A percentile compares a stretch with the other conserved stretches of the same genome.
Evolutionary conservation across 192 early-diverging fungal genomes (phyloP).

Genomic region (Chytriomyces confervae): DNA sequence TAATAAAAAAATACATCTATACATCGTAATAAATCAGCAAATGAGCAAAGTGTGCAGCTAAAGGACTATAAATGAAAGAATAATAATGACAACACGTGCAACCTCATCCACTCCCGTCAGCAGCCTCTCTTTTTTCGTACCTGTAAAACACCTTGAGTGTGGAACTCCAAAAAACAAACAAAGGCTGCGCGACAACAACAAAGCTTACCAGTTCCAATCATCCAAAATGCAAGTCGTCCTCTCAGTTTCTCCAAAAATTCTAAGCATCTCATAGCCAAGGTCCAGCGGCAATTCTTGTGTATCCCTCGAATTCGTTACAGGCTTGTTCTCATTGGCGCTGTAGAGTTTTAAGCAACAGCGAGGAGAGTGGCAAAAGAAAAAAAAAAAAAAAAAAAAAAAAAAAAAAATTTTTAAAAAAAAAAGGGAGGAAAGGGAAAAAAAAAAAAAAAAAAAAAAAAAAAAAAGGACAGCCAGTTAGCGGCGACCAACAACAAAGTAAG

Average conservation of each 20-base stretch:
- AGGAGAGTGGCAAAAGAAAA: not conserved
- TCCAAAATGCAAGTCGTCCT: constrained; percentile 28
- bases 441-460: constrained; percentile 9
- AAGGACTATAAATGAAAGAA: not conserved
- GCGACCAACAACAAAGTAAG: not conserved
- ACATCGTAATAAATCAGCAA: not conserved
- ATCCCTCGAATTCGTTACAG: constrained; percentile 66
- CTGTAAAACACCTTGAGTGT: not conserved
- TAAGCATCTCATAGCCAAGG: constrained; percentile 56
- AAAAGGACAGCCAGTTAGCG: not conserved
- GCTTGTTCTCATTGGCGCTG: constrained; percentile 61
- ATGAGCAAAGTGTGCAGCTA: not conserved
- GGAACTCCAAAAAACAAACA: not conserved
- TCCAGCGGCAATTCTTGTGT: constrained; percentile 58
- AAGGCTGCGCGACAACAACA: not conserved
- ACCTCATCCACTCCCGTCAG: not conserved
- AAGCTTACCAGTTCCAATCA: constrained; percentile 34
- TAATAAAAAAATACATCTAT: not conserved
- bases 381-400: not conserved
- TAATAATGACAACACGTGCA: not conserved
- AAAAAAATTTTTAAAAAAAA: not conserved
- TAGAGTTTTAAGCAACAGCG: too few relatives aligned
- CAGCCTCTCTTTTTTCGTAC: constrained; percentile 11
- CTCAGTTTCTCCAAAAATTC: constrained; percentile 45
- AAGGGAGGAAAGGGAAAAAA: too few relatives aligned